Conservation (phyloP, 192 early-diverging fungal genomes). For the Glomus cerebriforme region DNA sequence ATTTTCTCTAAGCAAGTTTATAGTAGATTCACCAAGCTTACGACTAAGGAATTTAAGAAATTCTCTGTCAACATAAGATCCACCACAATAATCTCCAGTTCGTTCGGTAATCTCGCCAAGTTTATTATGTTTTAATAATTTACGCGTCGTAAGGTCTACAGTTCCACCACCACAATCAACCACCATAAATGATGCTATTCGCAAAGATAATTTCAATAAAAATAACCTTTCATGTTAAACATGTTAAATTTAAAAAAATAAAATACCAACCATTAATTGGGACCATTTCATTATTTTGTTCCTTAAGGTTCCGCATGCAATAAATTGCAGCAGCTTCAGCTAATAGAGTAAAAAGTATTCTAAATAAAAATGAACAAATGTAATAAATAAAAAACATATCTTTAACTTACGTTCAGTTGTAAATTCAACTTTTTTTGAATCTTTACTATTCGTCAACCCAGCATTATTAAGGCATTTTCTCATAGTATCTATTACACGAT, state of each 20-base stretch:
- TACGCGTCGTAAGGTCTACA: constrained; percentile 34
- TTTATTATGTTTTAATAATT: background rate
- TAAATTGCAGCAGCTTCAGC: constrained; percentile 18
- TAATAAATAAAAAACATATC: background rate
- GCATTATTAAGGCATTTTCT: constrained; percentile 53
- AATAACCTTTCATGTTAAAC: background rate
- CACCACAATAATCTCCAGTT: constrained; percentile 47
- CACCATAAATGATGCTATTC: constrained; percentile 36
- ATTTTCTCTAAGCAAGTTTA: background rate
- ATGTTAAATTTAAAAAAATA: background rate
- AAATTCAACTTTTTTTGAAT: background rate
- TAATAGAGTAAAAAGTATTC: background rate
- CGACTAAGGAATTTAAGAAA: constrained; percentile 1
- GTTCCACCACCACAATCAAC: constrained; percentile 48
- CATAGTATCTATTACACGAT: constrained; percentile 54
- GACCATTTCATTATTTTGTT: background rate
- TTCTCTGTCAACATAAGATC: constrained; percentile 47
- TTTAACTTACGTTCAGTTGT: background rate
- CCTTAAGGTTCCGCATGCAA: background rate
- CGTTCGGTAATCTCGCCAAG: constrained; percentile 51
- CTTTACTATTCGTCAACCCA: constrained; percentile 38
- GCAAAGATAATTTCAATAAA: background rate
- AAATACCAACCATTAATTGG: background rate
- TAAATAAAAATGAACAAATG: background rate
- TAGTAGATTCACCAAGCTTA: background rate